Percentiles rank a stretch among this genome's conserved stretches.
Evolutionary conservation across 2,329 filamentous ascomycete species (phyloP).

Genomic region (Pyricularia sp.): DNA sequence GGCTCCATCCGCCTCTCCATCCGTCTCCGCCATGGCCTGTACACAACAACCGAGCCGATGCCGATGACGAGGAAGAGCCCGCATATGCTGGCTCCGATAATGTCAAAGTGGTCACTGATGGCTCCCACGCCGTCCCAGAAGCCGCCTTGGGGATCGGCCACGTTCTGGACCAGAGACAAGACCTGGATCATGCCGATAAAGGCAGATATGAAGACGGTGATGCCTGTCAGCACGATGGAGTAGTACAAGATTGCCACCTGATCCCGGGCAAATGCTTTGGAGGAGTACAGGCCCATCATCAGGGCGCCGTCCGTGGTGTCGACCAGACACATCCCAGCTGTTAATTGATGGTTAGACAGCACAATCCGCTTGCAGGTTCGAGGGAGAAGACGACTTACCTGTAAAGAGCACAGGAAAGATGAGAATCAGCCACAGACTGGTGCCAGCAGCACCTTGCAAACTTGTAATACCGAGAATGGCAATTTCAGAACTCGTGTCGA

Average conservation of each 20-base stretch:
- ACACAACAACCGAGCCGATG: slow-evolving; percentile 60
- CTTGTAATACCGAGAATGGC: slow-evolving; percentile 84
- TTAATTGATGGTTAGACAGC: background rate
- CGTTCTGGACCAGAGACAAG: slow-evolving; percentile 67
- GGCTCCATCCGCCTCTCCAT: background rate
- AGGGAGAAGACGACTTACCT: slow-evolving; percentile 32
- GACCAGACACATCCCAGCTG: slow-evolving; percentile 83
- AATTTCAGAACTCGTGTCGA: slow-evolving; percentile 92
- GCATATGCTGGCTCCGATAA: slow-evolving; percentile 80
- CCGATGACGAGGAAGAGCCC: slow-evolving; percentile 76
- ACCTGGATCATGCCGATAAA: slow-evolving; percentile 83
- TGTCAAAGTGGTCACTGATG: slow-evolving; percentile 72
- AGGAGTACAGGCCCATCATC: slow-evolving; percentile 91
- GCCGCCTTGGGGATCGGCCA: slow-evolving; percentile 58
- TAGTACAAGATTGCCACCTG: slow-evolving; percentile 87
- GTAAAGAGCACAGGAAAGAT: slow-evolving; percentile 90
- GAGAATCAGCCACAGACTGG: slow-evolving; percentile 74
- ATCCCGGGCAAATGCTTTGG: slow-evolving; percentile 67
- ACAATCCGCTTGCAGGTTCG: background rate
- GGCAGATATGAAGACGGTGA: slow-evolving; percentile 76
- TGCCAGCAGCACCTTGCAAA: background rate
- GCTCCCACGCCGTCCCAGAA: slow-evolving; percentile 86
- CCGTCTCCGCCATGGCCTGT: slow-evolving; percentile 59
- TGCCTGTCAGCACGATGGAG: slow-evolving; percentile 73
- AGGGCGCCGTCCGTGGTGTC: slow-evolving; percentile 89